Percentiles rank a stretch among this genome's conserved stretches.
Conservation (phyloP, 306 rosid genomes). For the Prosopis cineraria region DNA sequence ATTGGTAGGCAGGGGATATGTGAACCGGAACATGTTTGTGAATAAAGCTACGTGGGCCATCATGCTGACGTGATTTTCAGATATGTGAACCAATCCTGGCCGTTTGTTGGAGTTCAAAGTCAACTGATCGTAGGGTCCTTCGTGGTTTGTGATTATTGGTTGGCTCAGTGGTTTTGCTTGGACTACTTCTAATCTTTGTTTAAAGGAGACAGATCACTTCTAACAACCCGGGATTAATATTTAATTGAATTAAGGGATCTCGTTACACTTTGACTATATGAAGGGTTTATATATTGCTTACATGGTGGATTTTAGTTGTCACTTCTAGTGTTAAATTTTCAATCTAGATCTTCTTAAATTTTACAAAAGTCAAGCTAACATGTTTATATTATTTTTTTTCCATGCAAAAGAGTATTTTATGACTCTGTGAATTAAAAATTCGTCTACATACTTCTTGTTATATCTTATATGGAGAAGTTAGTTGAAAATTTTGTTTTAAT, state of each 20-base stretch:
- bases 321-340: neutral
- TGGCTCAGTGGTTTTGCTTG: constrained; percentile 36
- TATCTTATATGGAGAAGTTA: no score
- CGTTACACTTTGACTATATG: constrained; percentile 4
- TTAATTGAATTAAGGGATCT: constrained; percentile 13
- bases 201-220: constrained; percentile 35
- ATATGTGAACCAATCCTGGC: constrained; percentile 1
- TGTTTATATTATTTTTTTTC: no score
- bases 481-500: no score
- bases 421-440: no score
- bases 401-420: no score
- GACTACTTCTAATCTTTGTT: constrained; percentile 10
- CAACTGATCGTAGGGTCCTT: constrained; percentile 7
- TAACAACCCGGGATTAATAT: constrained; percentile 44
- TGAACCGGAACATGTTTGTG: neutral
- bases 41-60: constrained; percentile 28
- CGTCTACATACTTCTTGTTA: no score
- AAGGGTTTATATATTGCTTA: neutral
- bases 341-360: neutral
- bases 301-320: neutral
- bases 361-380: neutral
- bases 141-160: constrained; percentile 15
- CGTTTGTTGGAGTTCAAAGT: constrained; percentile 26
- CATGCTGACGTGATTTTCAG: neutral
- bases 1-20: constrained; percentile 29